Conservation (phyloP, 192 early-diverging fungal species). For the Linnemannia exigua region DNA sequence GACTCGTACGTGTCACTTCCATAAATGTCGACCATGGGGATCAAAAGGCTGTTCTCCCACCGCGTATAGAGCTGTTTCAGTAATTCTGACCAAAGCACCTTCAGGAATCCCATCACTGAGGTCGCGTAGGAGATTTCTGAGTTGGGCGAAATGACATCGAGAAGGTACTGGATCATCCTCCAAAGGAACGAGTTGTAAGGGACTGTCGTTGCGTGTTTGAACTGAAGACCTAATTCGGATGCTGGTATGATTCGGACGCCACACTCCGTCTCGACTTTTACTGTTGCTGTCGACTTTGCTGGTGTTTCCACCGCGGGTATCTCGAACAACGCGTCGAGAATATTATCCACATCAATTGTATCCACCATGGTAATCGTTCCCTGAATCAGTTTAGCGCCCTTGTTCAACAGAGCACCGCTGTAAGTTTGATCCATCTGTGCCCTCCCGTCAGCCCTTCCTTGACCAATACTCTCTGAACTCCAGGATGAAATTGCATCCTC, state of each 20-base stretch:
- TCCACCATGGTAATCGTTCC: conserved; percentile 54
- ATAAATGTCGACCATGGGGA: conserved; percentile 66
- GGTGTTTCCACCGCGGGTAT: conserved; percentile 8
- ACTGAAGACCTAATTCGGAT: conserved; percentile 56
- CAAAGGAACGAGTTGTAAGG: conserved; percentile 69
- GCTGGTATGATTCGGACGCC: conserved; percentile 48
- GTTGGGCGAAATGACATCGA: conserved; percentile 60
- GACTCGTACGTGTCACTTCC: conserved; percentile 6
- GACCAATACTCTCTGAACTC: conserved; percentile 58
- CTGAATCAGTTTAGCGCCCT: conserved; percentile 32
- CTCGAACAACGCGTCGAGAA: conserved; percentile 58
- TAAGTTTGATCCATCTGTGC: conserved; percentile 10
- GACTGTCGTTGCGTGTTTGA: conserved; percentile 58
- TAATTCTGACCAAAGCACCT: conserved; percentile 77
- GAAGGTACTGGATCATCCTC: conserved; percentile 62
- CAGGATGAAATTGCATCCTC: conserved; percentile 63
- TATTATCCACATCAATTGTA: conserved; percentile 63
- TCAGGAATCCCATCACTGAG: conserved; percentile 75
- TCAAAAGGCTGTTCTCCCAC: conserved; percentile 70
- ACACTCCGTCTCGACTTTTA: not conserved
- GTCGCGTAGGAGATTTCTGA: conserved; percentile 59
- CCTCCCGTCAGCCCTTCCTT: conserved; percentile 32
- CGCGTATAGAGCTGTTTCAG: conserved; percentile 71
- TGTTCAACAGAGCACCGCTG: conserved; percentile 33
- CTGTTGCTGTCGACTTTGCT: not conserved